These are phyloP conservation scores for Quercus tomentella DNA, from an alignment of 331 rosid species.

Conservation along the genomic window DNA sequence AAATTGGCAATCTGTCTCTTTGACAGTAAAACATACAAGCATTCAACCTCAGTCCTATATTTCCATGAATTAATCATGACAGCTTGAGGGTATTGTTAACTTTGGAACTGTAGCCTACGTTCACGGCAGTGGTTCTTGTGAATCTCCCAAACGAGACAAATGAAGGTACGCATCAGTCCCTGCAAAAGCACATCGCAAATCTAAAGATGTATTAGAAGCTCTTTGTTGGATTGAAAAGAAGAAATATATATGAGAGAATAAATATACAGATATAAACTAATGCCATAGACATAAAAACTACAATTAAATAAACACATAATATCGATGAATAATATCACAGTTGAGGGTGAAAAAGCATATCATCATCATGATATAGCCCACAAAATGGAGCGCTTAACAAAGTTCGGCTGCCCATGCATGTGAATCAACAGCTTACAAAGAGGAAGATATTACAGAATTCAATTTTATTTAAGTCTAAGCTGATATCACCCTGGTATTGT, in stretches of 20 bases:
- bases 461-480: neutral
- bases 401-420: neutral
- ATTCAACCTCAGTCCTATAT: neutral
- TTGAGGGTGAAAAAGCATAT: neutral
- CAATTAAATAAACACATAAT: neutral
- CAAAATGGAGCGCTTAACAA: neutral
- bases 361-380: neutral
- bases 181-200: slow-evolving; percentile 21
- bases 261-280: neutral
- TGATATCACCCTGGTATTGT: neutral
- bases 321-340: neutral
- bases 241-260: neutral
- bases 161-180: slow-evolving; percentile 95
- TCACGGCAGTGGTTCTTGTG: slow-evolving; percentile 83
- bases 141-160: slow-evolving; percentile 86
- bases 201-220: neutral
- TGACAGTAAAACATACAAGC: neutral
- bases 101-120: neutral
- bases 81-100: neutral
- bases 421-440: neutral
- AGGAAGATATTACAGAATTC: neutral
- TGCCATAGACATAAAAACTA: neutral
- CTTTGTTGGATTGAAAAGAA: neutral
- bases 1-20: slow-evolving; percentile 13
- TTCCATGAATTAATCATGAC: neutral